Base-by-base conservation (phyloP, 2,329 filamentous ascomycete species). In the Colletotrichum somersetense region DNA sequence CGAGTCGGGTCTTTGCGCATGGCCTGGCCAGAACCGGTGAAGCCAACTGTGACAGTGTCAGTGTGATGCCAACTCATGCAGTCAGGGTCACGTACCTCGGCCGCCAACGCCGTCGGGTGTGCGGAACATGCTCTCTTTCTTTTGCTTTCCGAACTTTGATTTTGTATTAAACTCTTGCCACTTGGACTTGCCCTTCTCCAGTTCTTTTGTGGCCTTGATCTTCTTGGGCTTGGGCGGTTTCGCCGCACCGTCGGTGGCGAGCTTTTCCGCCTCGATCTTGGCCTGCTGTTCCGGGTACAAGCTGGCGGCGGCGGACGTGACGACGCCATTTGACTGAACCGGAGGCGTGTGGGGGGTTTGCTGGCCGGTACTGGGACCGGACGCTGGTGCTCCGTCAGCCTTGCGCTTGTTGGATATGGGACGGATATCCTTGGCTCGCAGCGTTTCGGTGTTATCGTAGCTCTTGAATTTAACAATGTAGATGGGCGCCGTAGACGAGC, bases 81-180 rank as follows among this genome's bases (percentile, higher is more conserved):
- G 35, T 65, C 30, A 7, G 55, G 26, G 11, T 7, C 16, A 57
- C 88, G 76, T 84, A 97, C 95, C 95, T 92, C 95, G 90, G 70
- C 93, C 95, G 78, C 94, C 89, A 33, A 96, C 89, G 73, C 94
- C 92, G 42, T 97, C 95, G 0, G 95, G 94, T 3, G 95, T 98
- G 58, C 95, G 91, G 81, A 98, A 98, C 95, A 98, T 98, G 86
- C 94, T 97, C 61, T 97, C 94, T 83, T 97, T 97, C 85, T 96
- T 96, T 53, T 84, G 83, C 80, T 92, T 92, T 75, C 86, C 89
- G 75, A 90, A 85, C 79, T 94, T 95, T 58, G 87, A 89, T 81
- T 97, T 97, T 78, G 88, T 87, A 75, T 91, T 93, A 81, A 97
- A 99, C 75, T 97, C 93, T 80, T 98, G 93, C 96, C 96, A 99